Evolutionary conservation across 73 alveolate genomes (phyloP).

Genomic region (Paramecium caudatum): DNA sequence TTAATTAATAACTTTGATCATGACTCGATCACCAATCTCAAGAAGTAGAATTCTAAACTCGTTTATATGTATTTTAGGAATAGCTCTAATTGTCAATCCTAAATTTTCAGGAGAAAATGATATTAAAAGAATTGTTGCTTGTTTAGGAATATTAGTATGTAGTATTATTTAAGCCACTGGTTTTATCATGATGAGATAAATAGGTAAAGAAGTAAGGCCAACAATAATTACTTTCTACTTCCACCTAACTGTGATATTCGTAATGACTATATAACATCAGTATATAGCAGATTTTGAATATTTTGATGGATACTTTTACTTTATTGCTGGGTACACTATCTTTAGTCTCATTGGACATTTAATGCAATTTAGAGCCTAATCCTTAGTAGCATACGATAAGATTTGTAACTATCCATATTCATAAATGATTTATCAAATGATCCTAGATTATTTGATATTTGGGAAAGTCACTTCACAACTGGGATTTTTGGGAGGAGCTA

Average conservation of each 20-base stretch:
- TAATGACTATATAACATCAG: not conserved
- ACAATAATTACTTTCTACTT: conserved; percentile 11
- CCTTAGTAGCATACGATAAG: not conserved
- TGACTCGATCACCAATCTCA: not conserved
- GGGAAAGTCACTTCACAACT: not conserved
- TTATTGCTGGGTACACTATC: not conserved
- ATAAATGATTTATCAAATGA: conserved; percentile 9
- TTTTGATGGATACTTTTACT: not conserved
- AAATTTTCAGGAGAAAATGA: not conserved
- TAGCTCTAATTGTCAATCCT: not conserved
- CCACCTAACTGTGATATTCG: not conserved
- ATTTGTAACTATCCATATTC: conserved; percentile 34
- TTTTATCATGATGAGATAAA: not conserved
- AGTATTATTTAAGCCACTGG: conserved; percentile 10
- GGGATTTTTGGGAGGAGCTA: conserved; percentile 37
- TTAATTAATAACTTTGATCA: not conserved
- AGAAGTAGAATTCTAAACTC: conserved; percentile 22
- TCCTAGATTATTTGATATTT: not conserved
- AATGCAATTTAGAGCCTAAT: conserved; percentile 13
- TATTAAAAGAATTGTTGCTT: conserved; percentile 1
- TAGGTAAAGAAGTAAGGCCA: conserved; percentile 36
- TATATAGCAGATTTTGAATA: not conserved
- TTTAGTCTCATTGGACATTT: conserved; percentile 44
- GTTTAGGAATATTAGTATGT: not conserved
- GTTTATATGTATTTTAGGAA: not conserved